Evolutionary conservation across 2,329 filamentous ascomycete genomes (phyloP), one percentile per base, ranked within the genome.

Genomic region (Myrmaecium sp.): DNA sequence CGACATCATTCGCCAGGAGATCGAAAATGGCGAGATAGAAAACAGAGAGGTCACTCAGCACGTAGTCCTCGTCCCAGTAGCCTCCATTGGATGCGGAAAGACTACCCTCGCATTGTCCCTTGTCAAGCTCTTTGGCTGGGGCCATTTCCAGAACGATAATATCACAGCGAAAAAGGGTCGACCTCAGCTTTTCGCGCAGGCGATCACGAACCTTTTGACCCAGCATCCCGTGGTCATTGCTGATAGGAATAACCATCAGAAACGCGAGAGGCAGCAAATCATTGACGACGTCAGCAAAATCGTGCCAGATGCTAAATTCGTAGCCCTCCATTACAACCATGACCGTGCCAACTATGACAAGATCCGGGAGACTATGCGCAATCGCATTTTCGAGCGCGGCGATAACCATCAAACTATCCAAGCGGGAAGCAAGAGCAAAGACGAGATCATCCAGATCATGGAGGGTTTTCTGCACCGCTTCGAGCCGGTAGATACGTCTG

Each of bases 401-500:
- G 83, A 98, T 50, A 95, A 95, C 43, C 89, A 98, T 49, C 89
- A 98, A 54, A 98, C 89, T 1, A 95, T 98, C 32, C 83, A 89
- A 43, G 84, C 86, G 7, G 62, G 58, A n/a, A 76, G 69, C 23
- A 76, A 79, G 30, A 68, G 76, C 23, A 54, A 62, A 24, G 56
- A 64, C 11, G 86, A 93, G 49, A 80, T 89, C 29, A 61, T 89
- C 24, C 69, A 70, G 4, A 92, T 98, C 40, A 95, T 98, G 89
- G 80, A 94, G 40, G 81, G 82, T 3, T 98, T 98, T 53, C 63
- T 98, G 37, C 52, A 68, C 8, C 72, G 89, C 18, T 95, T 93
- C 46, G 78, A 98, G 54, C 68, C 75, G 12, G 63, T 83, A 31
- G 67, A 84, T 36, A 56, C 64, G 1, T 63, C 70, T 11, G 55